phyloP scores from a whole-genome alignment of 1,139 yeast species.

The Yamadazyma friedrichii region DNA sequence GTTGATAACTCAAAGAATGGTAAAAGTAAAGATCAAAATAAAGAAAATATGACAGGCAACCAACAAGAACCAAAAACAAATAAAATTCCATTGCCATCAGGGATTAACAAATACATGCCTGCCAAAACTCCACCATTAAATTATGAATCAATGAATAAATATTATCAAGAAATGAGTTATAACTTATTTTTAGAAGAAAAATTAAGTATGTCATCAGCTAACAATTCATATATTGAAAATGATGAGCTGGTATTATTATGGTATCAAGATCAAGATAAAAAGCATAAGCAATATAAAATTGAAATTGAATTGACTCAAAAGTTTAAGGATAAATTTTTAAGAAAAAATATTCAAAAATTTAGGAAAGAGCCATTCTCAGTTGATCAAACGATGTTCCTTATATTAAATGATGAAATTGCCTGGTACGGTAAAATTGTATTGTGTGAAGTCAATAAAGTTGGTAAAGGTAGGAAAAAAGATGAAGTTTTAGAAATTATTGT shows the following conservation, averaged over 20 bases:
- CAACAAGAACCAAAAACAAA: neutral
- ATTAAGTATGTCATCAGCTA: constrained; percentile 39
- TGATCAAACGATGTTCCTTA: constrained; percentile 47
- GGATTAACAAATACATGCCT: constrained; percentile 27
- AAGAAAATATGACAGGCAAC: neutral
- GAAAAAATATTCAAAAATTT: constrained; percentile 38
- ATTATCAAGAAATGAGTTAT: constrained; percentile 58
- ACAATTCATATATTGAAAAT: constrained; percentile 29
- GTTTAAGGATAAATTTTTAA: constrained; percentile 40
- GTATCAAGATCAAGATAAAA: constrained; percentile 49
- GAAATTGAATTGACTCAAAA: constrained; percentile 38
- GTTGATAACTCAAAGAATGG: neutral
- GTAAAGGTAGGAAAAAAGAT: constrained; percentile 17
- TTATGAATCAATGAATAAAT: constrained; percentile 50
- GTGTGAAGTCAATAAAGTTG: constrained; percentile 29
- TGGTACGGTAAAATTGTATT: constrained; percentile 50
- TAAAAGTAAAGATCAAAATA: neutral
- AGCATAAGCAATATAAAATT: constrained; percentile 37
- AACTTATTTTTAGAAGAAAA: constrained; percentile 63
- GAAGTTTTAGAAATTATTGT: constrained; percentile 44
- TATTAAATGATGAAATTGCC: constrained; percentile 36
- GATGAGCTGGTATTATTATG: constrained; percentile 47
- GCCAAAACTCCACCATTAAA: constrained; percentile 40
- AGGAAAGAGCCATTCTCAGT: constrained; percentile 48
- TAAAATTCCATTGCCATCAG: constrained; percentile 22